Evolutionary conservation across 208 protist genomes (phyloP).

Genomic region (Leishmania arabica): DNA sequence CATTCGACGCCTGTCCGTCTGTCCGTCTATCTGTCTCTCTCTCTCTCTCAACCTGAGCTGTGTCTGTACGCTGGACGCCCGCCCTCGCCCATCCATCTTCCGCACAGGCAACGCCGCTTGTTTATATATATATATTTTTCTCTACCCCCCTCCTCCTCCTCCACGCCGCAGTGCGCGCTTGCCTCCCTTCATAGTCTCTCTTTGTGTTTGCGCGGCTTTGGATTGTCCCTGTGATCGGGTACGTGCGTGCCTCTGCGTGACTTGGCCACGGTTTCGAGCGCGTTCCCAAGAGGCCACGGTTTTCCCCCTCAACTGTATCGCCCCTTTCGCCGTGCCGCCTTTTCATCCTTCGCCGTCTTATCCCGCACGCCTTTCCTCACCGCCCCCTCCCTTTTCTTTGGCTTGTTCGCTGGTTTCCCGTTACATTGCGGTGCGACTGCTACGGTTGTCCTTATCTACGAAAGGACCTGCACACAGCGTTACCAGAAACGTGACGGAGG

Average conservation of each 20-base stretch:
- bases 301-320: background rate
- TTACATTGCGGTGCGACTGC: background rate
- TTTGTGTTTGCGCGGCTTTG: background rate
- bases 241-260: background rate
- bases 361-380: no score
- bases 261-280: background rate
- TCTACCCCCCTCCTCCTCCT: background rate
- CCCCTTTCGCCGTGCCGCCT: background rate
- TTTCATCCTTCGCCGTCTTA: background rate
- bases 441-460: slow-evolving; percentile 6
- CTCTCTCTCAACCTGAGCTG: background rate
- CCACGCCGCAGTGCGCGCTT: background rate
- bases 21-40: no score
- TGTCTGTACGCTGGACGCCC: background rate
- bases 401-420: background rate
- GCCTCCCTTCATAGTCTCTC: background rate
- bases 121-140: background rate
- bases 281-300: background rate
- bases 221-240: background rate
- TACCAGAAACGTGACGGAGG: background rate
- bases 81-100: background rate
- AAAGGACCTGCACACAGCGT: slow-evolving; percentile 2
- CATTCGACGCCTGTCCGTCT: background rate
- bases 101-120: background rate
- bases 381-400: background rate